Evolutionary conservation across 805 yeast genomes (phyloP), one percentile per base, ranked within the genome.

Genomic region (Kazachstania viticola): DNA sequence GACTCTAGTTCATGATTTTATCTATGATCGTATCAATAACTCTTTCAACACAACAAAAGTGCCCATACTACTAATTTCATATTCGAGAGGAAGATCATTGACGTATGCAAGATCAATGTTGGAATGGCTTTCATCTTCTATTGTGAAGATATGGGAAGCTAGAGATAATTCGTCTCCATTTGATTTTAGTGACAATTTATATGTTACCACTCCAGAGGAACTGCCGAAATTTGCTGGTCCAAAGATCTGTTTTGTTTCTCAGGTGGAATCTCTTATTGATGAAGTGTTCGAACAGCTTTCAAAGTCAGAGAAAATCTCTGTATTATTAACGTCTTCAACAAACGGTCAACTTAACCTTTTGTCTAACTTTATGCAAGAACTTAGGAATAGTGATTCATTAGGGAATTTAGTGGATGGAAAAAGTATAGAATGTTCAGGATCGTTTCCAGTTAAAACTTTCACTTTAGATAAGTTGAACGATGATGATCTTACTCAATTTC

Each of bases 71-170:
- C 65, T 84, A 35, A 58, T 81, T n/a, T 74, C 94, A 3, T 76
- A 74, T 45, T 75, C 85, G 0, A 93, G 91, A 17, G 73, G 84
- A 3, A 75, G 88, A 46, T 67, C 79, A 4, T 55, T 91, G 35
- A 69, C 79, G 17, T 83, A 80, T 49, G 95, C 96, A 0, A 72
- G 83, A 11, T 79, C 85, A 34, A 80, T 91, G 78, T 59, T 88
- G 18, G 98, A 91, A 60, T 91, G 97, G 97, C 79, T 91, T 85
- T 75, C 94, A 0, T 71, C 88, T 0, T 68, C 77, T n/a, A 68
- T 85, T n/a, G 70, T 82, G 17, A 79, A 80, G 44, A 79, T 75
- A 28, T 85, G 95, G 88, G 94, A 84, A 47, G 61, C 68, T 6
- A 67, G 71, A 38, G 76, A 76, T 33, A 51, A 47, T 22, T 70